phyloP scores from a whole-genome alignment of 1,284 basidiomycete species.

The Boletus putidus region DNA sequence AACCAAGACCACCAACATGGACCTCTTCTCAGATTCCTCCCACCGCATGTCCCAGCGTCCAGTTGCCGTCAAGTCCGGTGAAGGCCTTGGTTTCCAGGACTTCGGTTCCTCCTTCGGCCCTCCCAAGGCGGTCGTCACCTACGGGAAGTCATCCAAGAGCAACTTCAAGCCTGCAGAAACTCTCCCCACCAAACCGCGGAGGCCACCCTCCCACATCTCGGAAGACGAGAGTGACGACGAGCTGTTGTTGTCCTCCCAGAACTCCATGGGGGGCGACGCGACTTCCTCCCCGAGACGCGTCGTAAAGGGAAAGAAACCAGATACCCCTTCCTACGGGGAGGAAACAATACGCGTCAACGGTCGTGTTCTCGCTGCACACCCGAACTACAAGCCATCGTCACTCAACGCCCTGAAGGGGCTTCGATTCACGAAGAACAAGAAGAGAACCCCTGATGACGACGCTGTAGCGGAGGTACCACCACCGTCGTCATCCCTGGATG shows the following conservation, averaged over 20 bases:
- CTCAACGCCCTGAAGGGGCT: slow-evolving; percentile 19
- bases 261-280: slow-evolving; percentile 21
- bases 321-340: not conserved
- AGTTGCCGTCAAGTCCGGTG: slow-evolving; percentile 28
- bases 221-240: slow-evolving; percentile 35
- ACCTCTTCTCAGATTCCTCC: slow-evolving; percentile 20
- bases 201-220: not conserved
- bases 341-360: slow-evolving; percentile 26
- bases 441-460: not conserved
- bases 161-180: slow-evolving; percentile 16
- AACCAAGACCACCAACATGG: not conserved
- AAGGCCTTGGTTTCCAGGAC: slow-evolving; percentile 32
- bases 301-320: slow-evolving; percentile 5
- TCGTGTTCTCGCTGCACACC: slow-evolving; percentile 25
- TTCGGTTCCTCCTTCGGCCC: slow-evolving; percentile 26
- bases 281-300: slow-evolving; percentile 14
- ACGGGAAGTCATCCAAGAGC: slow-evolving; percentile 7
- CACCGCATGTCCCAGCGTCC: slow-evolving; percentile 35
- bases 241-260: slow-evolving; percentile 34
- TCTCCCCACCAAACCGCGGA: not conserved
- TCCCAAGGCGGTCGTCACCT: slow-evolving; percentile 3
- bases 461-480: slow-evolving; percentile 14
- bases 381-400: slow-evolving; percentile 26
- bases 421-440: slow-evolving; percentile 43
- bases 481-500: slow-evolving; percentile 29